Base-by-base conservation (phyloP, 768 basidiomycete genomes). In the Mycena vulgaris region DNA sequence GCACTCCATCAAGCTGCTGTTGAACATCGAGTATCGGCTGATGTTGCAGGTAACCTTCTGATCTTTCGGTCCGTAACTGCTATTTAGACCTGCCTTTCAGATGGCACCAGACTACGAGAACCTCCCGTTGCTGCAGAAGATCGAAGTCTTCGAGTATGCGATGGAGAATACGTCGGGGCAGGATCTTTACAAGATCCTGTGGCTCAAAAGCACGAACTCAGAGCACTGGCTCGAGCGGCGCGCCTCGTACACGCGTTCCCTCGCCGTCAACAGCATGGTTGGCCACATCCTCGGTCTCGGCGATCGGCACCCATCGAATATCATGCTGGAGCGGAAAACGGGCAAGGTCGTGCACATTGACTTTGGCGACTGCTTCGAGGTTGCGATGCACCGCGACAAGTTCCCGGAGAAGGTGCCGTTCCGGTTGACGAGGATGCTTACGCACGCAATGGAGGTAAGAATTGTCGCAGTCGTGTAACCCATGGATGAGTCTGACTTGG, bases 81-180 rank as follows among this genome's bases (percentile, higher is more conserved):
- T 10, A 48, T 5, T 23, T 45, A n/a, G 49, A 60, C 31, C 42
- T 45, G 55, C 60, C 69, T 23, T 39, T 8, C 37, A 98, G 96
- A 99, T 98, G 97, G 98, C 98, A 5, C 97, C 98, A 5, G 97
- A 99, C 78, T 99, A 99, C 80, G 97, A 99, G 80, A 95, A 92
- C 76, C 85, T 99, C 23, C 95, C 93, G 28, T 85, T 98, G 6
- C 87, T 99, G 63, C 97, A 99, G 78, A 99, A 99, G 84, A 95
- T 99, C 49, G 98, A 99, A 78, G 98, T 99, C 5, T 99, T 99
- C 82, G 96, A 99, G 80, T 98, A 99, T 74, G 96, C 98, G 13
- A 86, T 99, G 56, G 97, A 99, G 81, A 98, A 99, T 76, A 99
- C 98, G 3, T 98, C 96, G 0, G 98, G 98, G 0, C 98, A 99